Percentiles rank a stretch among this genome's conserved stretches.
Evolutionary conservation across 768 basidiomycete species (phyloP).

Genomic region (Lactarius hatsudake): DNA sequence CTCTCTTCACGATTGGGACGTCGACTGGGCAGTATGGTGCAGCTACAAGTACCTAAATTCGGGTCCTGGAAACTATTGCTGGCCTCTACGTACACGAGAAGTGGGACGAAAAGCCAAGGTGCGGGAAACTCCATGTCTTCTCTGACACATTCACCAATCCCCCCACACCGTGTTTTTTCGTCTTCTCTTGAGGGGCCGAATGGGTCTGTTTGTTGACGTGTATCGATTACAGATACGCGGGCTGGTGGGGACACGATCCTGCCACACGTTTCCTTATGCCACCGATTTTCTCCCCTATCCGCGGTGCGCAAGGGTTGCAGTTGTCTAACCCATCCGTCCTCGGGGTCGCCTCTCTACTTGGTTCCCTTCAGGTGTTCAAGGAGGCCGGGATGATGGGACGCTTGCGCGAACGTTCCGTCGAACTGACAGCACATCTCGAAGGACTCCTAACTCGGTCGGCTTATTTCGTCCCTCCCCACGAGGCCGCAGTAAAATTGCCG

Average conservation of each 20-base stretch:
- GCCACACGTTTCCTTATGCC: constrained; percentile 90
- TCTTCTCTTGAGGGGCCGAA: neutral
- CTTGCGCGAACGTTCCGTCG: constrained; percentile 65
- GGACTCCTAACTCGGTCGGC: constrained; percentile 55
- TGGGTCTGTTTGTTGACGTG: constrained; percentile 17
- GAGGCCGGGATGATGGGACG: constrained; percentile 70
- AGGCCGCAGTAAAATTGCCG: constrained; percentile 35
- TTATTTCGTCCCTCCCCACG: constrained; percentile 54
- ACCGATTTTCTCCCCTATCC: constrained; percentile 73
- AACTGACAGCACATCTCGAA: constrained; percentile 72
- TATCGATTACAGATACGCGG: constrained; percentile 61
- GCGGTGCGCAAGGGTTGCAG: constrained; percentile 93
- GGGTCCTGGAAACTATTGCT: constrained; percentile 95
- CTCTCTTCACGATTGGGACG: constrained; percentile 86
- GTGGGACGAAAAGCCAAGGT: constrained; percentile 75
- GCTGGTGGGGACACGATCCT: constrained; percentile 98
- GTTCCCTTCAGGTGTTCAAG: constrained; percentile 78
- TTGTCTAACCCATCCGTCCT: constrained; percentile 92
- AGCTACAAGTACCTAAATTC: constrained; percentile 98
- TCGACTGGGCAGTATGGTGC: constrained; percentile 99
- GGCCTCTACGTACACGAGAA: constrained; percentile 86
- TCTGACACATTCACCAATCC: constrained; percentile 6
- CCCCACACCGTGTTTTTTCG: constrained; percentile 11
- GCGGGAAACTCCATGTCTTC: constrained; percentile 31
- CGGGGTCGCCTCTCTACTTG: constrained; percentile 73